Base-by-base conservation (phyloP, 2,329 filamentous ascomycete species). In the Dactylella cylindrospora region DNA sequence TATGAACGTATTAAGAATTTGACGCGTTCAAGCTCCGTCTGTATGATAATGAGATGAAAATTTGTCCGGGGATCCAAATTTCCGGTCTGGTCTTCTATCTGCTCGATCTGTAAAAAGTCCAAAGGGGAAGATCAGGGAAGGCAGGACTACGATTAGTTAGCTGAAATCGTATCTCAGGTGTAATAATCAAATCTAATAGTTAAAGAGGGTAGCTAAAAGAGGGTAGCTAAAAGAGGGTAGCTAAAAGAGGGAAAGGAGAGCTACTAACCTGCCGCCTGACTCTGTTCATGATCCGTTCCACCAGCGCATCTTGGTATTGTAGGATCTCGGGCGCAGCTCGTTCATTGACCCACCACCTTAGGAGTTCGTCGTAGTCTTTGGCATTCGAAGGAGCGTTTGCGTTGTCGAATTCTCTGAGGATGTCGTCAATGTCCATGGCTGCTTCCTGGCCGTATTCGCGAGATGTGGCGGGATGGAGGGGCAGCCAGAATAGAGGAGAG, bases 321-420 rank as follows among this genome's bases (percentile, higher is more conserved):
- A 97, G 77, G n/a, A 98, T 78, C 73, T 96, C 90, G 2, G 91
- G 89, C 36, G 89, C 85, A 53, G 86, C 88, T 68, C 93, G 83
- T 74, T 98, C 94, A 35, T 91, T 88, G 36, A 96, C 82, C 91
- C 91, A 98, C 69, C 85, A 86, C 68, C 91, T 96, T 68, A 98
- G 77, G 47, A 87, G 83, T 73, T 96, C 90, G 67, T 97, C 79
- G 74, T 97, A 91, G 70, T 83, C 79, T 33, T 79, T 84, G 68
- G 82, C 80, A 45, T 75, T 74, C 2, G 82, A 80, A 13, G 81
- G 73, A 28, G 76, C 72, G 67, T 81, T 76, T 50, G 76, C 74
- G 59, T 76, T 72, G 72, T 88, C 84, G 67, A 90, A 83, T 70
- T 85, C 83, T 69, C 82, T 82, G 64, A 90, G 79, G 67, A 90